Percentiles rank a stretch among this genome's conserved stretches.
Evolutionary conservation across 805 yeast species (phyloP).

Genomic region (Metschnikowia santaceciliae): DNA sequence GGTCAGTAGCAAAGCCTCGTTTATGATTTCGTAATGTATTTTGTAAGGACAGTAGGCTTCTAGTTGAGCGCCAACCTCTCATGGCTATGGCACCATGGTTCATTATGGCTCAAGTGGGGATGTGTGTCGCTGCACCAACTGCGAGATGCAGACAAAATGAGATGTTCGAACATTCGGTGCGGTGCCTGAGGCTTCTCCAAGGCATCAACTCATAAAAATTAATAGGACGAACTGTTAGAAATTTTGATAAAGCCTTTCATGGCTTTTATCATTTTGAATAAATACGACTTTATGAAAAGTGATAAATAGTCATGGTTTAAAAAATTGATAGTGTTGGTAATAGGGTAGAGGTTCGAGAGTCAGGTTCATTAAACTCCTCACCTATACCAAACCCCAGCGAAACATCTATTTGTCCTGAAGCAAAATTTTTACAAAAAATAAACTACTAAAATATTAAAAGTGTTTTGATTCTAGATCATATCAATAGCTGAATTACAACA

Average conservation of each 20-base stretch:
- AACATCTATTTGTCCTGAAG: too few relatives aligned
- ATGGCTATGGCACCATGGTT: not conserved
- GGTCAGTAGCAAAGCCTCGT: slow-evolving; percentile 27
- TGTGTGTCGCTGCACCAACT: not conserved
- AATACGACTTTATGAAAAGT: too few relatives aligned
- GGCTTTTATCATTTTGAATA: not conserved
- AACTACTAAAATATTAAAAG: too few relatives aligned
- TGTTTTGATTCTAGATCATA: too few relatives aligned
- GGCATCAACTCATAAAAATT: not conserved
- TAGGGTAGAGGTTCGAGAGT: too few relatives aligned
- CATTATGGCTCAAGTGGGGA: not conserved
- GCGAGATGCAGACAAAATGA: not conserved
- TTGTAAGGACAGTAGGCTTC: not conserved
- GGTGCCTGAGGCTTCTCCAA: not conserved
- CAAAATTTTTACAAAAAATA: too few relatives aligned
- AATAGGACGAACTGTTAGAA: not conserved
- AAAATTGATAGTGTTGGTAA: too few relatives aligned
- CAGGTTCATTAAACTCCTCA: too few relatives aligned
- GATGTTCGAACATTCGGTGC: not conserved
- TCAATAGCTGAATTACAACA: too few relatives aligned
- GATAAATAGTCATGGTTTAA: too few relatives aligned
- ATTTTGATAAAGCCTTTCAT: not conserved
- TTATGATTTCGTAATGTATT: not conserved
- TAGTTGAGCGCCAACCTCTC: not conserved
- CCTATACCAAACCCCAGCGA: too few relatives aligned